Evolutionary conservation across 1,284 basidiomycete species (phyloP), one percentile per base, ranked within the genome.

Genomic region (Jaminaea rosea): DNA sequence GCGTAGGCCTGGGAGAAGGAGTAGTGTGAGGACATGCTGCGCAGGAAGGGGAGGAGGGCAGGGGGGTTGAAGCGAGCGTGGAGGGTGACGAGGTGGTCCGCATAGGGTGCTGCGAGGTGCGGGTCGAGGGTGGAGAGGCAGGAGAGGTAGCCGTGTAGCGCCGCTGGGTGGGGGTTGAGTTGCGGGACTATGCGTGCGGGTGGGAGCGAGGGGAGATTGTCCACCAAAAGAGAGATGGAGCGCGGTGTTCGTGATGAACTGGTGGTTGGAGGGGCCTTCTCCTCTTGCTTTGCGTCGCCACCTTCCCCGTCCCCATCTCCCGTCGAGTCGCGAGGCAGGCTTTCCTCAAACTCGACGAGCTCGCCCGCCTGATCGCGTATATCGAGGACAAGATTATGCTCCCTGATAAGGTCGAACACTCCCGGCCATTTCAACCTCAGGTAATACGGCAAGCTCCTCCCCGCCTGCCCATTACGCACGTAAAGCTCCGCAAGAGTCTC

Each of bases 121-220:
- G 89, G 81, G 62, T 98, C 94, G 69, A 85, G 87, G 63, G 85
- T 83, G 63, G 88, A 88, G 32, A 99, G 77, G 0, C 88, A 85
- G 72, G 96, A 89, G 34, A 99, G 81, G 75, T 98, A 99, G 63
- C 89, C 79, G 77, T 91, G 96, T 6, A 97, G 81, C 75, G 88
- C 96, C 56, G 83, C 80, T 2, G 87, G 85, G 52, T 85, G 81
- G 24, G 77, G 77, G 58, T 84, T 81, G 27, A 99, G 80, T 73
- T 98, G 94, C 53, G 84, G 80, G 3, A 97, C 87, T 0, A 97
- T 93, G 21, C 87, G 80, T 9, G 81, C 81, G 50, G 90, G 86
- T 4, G 91, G 90, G 70, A 99, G 96, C 11, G 93, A 92, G 69
- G 94, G 87, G 0, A 87, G 88, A 72, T 98, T 90, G 62, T 97